These are phyloP conservation scores for Trichoderma asperellum DNA, from an alignment of 2,329 filamentous ascomycete species.

Conservation along the genomic window DNA sequence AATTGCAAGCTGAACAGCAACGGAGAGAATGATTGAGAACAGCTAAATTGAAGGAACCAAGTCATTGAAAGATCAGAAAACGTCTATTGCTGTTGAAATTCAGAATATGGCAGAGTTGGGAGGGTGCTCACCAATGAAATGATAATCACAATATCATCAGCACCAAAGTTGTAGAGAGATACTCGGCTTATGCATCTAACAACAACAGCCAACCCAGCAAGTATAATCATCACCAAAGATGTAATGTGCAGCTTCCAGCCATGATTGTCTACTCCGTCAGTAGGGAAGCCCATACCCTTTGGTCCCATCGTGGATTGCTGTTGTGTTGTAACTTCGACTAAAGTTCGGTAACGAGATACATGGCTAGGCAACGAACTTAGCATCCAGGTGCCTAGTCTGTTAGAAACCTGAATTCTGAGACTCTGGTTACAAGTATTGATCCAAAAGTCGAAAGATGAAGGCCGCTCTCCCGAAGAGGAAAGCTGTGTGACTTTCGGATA, in stretches of 20 bases:
- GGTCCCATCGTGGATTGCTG: constrained; percentile 24
- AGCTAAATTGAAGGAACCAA: neutral
- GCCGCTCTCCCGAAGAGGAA: neutral
- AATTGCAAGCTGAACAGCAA: constrained; percentile 37
- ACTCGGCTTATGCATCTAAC: constrained; percentile 43
- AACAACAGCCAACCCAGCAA: constrained; percentile 42
- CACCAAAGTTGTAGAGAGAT: constrained; percentile 40
- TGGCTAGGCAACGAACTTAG: neutral
- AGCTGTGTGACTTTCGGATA: neutral
- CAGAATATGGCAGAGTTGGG: neutral
- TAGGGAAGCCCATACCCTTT: constrained; percentile 36
- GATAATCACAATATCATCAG: constrained; percentile 46
- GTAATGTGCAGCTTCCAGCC: constrained; percentile 44
- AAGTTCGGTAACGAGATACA: neutral
- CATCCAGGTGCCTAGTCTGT: neutral
- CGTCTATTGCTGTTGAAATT: neutral
- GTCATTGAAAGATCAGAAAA: neutral
- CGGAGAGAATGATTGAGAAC: constrained; percentile 23
- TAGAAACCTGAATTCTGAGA: neutral
- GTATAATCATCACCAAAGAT: constrained; percentile 42
- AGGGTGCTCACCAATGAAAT: constrained; percentile 40
- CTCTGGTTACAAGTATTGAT: neutral
- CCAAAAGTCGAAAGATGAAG: neutral
- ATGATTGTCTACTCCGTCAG: constrained; percentile 41
- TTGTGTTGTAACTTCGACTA: neutral